These are phyloP conservation scores for Rickenella mellea DNA, from an alignment of 768 basidiomycete genomes.

Conservation along the genomic window DNA sequence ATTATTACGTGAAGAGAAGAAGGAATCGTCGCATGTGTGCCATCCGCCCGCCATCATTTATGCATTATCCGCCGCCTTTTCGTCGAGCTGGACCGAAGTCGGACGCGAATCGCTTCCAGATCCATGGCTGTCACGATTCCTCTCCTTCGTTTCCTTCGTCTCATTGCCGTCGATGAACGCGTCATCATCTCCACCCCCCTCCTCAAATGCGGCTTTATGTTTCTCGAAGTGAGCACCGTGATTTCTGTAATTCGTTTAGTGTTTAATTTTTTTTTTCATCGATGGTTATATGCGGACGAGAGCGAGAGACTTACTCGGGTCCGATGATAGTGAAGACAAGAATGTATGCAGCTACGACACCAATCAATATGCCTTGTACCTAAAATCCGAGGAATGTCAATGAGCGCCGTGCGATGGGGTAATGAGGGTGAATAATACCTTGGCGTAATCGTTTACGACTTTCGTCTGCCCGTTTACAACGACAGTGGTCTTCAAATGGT, in stretches of 20 bases:
- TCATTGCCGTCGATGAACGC: slow-evolving; percentile 20
- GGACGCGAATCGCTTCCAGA: no score
- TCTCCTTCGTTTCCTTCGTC: no score
- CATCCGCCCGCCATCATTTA: no score
- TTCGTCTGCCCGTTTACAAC: slow-evolving; percentile 27
- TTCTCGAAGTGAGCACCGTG: slow-evolving; percentile 81
- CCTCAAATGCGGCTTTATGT: slow-evolving; percentile 69
- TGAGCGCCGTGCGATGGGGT: no score
- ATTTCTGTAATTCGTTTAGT: slow-evolving; percentile 39
- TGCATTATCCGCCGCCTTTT: no score
- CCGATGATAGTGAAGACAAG: slow-evolving; percentile 4
- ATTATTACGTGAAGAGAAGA: no score
- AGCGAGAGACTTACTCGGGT: slow-evolving; percentile 38
- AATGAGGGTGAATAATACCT: no score
- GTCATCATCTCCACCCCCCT: slow-evolving; percentile 51
- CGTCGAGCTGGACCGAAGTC: no score
- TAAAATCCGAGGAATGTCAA: no score
- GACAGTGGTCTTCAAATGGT: slow-evolving; percentile 42
- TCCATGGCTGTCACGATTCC: no score
- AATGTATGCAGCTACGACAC: slow-evolving; percentile 5
- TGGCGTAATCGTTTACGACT: slow-evolving; percentile 57
- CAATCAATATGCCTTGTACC: slow-evolving; percentile 7
- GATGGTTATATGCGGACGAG: not conserved
- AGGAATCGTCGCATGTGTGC: no score
- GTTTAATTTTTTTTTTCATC: slow-evolving; percentile 13